Base-by-base conservation (phyloP, 768 basidiomycete genomes). In the Cyclocybe cylindracea region DNA sequence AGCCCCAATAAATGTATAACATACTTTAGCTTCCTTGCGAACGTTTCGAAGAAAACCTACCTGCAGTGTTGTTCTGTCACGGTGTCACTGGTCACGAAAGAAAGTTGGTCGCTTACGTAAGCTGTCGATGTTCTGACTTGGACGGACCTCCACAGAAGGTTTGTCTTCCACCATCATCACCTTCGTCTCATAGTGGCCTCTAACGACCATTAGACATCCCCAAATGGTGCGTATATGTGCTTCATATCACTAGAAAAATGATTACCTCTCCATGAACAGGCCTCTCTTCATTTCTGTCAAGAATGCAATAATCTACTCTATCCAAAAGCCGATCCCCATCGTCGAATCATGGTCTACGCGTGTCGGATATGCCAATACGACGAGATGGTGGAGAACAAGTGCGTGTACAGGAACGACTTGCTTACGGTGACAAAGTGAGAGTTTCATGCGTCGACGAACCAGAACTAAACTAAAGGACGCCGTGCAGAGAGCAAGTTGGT, bases 281-380 rank as follows among this genome's bases (percentile, higher is more conserved):
- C 91, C 9, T 89, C 89, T 2, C 83, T 96, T 29, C 85, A 91
- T 59, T 96, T 96, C 71, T 96, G 94, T 63, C 86, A 85, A 36
- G 94, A 96, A 77, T 96, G 94, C 78, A 94, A 95, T 74, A 96
- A 97, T 66, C 80, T 97, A 29, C 78, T 97, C 46, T 95, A 96
- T 68, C 94, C 94, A 16, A 87, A 94, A 73, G 94, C 91, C 39
- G 95, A 97, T 70, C 84, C 84, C 50, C 79, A 86, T 55, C 86
- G 94, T 42, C 81, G 88, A 41, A 83, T 88, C 48, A 87, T 98
- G 82, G 83, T 94, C 39, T 95, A 94, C 59, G 87, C 87, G 2
- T 98, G 95, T 66, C 82, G 94, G 44, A 97, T 96, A 63, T 98
- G 95, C 68, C 70, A 76, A 1, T 92, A 89, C 67, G 86, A 91